Base-by-base conservation (phyloP, 2,329 filamentous ascomycete species). In the Colletotrichum endophyticum region DNA sequence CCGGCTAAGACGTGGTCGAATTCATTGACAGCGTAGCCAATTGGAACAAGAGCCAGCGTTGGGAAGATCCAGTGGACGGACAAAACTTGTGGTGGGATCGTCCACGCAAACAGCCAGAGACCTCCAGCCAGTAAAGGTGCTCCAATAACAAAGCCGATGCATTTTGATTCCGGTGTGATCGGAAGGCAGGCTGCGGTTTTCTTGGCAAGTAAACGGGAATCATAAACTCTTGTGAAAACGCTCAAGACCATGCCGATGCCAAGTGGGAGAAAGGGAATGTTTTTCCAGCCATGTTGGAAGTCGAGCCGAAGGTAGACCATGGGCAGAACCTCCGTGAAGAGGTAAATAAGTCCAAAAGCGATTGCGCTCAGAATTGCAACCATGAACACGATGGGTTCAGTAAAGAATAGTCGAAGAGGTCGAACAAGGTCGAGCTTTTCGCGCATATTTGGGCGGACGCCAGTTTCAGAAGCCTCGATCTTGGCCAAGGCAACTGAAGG, bases 21-120 rank as follows among this genome's bases (percentile, higher is more conserved):
- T 73, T 90, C 88, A 19, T 88, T 89, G 27, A 87, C 78, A 0
- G 86, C 86, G 79, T 87, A 90, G 0, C 88, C 89, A 8, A 89
- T 82, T 2, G 87, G 80, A 0, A 87, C 79, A 1, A 90, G 82
- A 0, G 85, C 83, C 1, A 85, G 57, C 2, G 86, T 84, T 2
- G 86, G 84, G 2, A 85, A 82, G 11, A 86, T 80, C 84, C 86
- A 88, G 25, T 83, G 83, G 0, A 84, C 16, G 19, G 16, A 44
- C n/a, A 78, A 70, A 2, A 82, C 78, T 3, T 76, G 77, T 2
- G 87, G 87, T 2, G 89, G 88, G 4, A 89, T 84, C 1, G 88
- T 89, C 83, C 85, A 87, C 3, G 85, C 85, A 71, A 89, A 88
- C 79, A 81, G 83, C 85, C 86, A 88, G 1, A 90, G 83, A 3